phyloP scores from a whole-genome alignment of 1,139 yeast species.

The Hanseniaspora uvarum region DNA sequence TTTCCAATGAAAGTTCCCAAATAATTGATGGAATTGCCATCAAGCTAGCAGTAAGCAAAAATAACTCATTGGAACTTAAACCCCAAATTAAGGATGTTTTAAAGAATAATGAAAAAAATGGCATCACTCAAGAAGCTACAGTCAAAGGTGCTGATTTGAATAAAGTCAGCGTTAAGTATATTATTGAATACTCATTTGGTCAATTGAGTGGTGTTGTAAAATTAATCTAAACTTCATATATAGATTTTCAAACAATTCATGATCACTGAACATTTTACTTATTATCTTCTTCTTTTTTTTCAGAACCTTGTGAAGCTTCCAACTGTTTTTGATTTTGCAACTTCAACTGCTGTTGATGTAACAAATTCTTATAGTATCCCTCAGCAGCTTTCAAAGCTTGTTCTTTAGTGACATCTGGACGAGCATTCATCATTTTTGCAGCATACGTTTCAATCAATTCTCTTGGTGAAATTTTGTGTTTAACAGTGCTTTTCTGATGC shows the following conservation, averaged over 20 bases:
- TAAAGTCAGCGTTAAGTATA: constrained; percentile 13
- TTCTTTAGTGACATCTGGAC: constrained; percentile 28
- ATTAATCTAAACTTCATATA: neutral
- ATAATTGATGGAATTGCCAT: constrained; percentile 50
- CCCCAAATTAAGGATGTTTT: constrained; percentile 58
- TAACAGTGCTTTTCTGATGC: constrained; percentile 18
- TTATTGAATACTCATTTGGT: constrained; percentile 6
- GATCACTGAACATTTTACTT: too few relatives aligned
- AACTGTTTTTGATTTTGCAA: neutral
- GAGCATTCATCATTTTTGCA: constrained; percentile 27
- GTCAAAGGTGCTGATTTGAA: neutral
- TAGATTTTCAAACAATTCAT: too few relatives aligned
- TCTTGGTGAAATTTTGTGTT: constrained; percentile 12
- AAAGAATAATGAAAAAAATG: constrained; percentile 42
- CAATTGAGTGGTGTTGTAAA: constrained; percentile 27
- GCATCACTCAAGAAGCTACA: constrained; percentile 32
- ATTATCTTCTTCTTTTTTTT: neutral
- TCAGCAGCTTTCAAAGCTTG: constrained; percentile 31
- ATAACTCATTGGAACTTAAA: constrained; percentile 51
- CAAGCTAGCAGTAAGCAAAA: constrained; percentile 74
- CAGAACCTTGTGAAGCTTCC: neutral
- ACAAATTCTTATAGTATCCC: constrained; percentile 24
- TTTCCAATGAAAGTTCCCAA: constrained; percentile 40
- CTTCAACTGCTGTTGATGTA: constrained; percentile 21
- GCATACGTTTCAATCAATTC: constrained; percentile 30